These are phyloP conservation scores for Boletus speciosus DNA, from an alignment of 768 basidiomycete species.

Conservation along the genomic window DNA sequence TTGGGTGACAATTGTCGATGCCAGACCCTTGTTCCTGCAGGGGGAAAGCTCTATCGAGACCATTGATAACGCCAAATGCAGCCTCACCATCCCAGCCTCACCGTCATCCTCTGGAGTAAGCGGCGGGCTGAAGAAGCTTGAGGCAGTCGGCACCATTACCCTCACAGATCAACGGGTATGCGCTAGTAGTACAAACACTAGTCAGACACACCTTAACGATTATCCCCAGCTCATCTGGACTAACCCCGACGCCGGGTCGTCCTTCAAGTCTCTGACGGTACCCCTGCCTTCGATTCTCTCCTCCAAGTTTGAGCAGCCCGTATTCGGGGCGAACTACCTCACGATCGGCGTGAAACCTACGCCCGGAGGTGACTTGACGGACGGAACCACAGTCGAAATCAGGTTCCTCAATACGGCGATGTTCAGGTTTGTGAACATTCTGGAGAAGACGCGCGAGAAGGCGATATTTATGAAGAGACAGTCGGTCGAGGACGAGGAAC, in stretches of 20 bases:
- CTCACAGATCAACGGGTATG: conserved; percentile 76
- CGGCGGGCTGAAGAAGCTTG: conserved; percentile 54
- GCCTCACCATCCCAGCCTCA: conserved; percentile 53
- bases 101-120: conserved; percentile 49
- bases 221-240: conserved; percentile 61
- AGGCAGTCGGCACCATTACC: conserved; percentile 53
- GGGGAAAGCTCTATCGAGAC: conserved; percentile 57
- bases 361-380: conserved; percentile 59
- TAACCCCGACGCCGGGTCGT: conserved; percentile 31
- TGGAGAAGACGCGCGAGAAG: conserved; percentile 77
- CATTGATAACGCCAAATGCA: conserved; percentile 57
- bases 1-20: conserved; percentile 65
- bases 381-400: conserved; percentile 63
- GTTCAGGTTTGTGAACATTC: conserved; percentile 66
- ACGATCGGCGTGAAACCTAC: conserved; percentile 65
- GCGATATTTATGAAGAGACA: conserved; percentile 74
- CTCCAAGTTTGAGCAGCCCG: conserved; percentile 73
- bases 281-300: conserved; percentile 63
- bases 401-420: conserved; percentile 65
- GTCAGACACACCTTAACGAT: conserved; percentile 2
- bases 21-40: conserved; percentile 58
- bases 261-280: conserved; percentile 46
- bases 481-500: conserved; percentile 32
- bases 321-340: conserved; percentile 67
- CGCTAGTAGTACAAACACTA: neutral